phyloP scores from a whole-genome alignment of 768 basidiomycete species.

The Collybia nuda region DNA sequence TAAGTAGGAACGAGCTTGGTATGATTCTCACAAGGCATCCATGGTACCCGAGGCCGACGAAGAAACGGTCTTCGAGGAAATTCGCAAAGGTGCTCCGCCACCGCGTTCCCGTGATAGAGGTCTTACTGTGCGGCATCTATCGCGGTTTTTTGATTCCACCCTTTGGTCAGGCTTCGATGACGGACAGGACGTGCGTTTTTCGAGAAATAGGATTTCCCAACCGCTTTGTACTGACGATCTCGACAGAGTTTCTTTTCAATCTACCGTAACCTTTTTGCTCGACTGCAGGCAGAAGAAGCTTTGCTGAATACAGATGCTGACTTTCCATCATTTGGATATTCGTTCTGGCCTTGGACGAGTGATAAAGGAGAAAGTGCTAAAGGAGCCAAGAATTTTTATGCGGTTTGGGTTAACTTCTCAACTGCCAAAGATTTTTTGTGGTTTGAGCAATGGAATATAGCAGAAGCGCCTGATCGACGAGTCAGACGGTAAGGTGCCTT shows the following conservation, averaged over 20 bases:
- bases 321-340: constrained; percentile 85
- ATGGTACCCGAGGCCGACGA: constrained; percentile 82
- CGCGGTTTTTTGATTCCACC: constrained; percentile 78
- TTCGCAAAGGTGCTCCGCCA: constrained; percentile 67
- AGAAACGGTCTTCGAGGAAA: constrained; percentile 81
- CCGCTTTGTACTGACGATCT: constrained; percentile 1
- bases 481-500: constrained; percentile 57
- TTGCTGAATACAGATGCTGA: constrained; percentile 36
- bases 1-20: constrained; percentile 96
- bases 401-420: constrained; percentile 81
- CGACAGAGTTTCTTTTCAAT: constrained; percentile 85
- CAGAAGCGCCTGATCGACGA: constrained; percentile 85
- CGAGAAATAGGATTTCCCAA: neutral
- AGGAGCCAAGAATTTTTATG: constrained; percentile 77
- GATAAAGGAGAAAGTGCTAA: constrained; percentile 39
- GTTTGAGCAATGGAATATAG: constrained; percentile 80
- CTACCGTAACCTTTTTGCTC: constrained; percentile 82
- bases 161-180: constrained; percentile 70
- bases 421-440: constrained; percentile 89
- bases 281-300: constrained; percentile 80
- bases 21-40: constrained; percentile 88
- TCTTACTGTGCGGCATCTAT: constrained; percentile 75
- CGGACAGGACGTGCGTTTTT: constrained; percentile 49
- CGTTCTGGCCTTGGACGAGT: constrained; percentile 71
- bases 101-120: constrained; percentile 64